Conservation (phyloP, 116 monocot species). For the Cymodocea nodosa region DNA sequence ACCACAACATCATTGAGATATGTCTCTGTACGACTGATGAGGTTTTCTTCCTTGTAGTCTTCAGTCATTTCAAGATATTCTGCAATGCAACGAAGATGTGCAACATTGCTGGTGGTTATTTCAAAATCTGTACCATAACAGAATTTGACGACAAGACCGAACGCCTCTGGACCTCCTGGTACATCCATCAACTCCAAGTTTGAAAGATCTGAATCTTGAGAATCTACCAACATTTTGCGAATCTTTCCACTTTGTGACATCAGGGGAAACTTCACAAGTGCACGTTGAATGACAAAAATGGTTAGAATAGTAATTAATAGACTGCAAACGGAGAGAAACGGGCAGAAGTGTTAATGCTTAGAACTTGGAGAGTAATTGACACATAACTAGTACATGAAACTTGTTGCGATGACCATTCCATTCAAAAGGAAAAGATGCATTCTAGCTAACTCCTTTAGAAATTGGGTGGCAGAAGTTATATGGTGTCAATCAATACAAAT, state of each 20-base stretch:
- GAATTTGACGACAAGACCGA: slow-evolving; percentile 62
- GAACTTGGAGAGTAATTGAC: no score
- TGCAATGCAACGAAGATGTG: slow-evolving; percentile 38
- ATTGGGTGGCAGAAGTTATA: no score
- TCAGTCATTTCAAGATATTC: slow-evolving; percentile 81
- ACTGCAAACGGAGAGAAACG: not conserved
- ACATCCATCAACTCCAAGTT: slow-evolving; percentile 37
- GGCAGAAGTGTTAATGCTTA: no score
- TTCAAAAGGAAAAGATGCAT: not conserved
- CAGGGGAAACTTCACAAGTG: slow-evolving; percentile 56
- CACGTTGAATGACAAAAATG: not conserved
- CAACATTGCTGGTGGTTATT: slow-evolving; percentile 60
- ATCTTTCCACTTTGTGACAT: slow-evolving; percentile 52
- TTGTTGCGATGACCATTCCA: not conserved
- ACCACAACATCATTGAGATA: slow-evolving; percentile 42
- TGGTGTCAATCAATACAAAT: no score
- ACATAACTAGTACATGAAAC: no score
- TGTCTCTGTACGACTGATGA: slow-evolving; percentile 30
- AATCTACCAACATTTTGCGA: slow-evolving; percentile 34
- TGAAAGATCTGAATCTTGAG: slow-evolving; percentile 19
- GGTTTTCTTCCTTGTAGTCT: slow-evolving; percentile 42
- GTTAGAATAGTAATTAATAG: not conserved
- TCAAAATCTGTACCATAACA: slow-evolving; percentile 65
- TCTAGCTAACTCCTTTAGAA: no score
- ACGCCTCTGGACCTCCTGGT: slow-evolving; percentile 50